phyloP scores from a whole-genome alignment of 2,329 filamentous ascomycete genomes.

The Phyllosticta capitalensis region DNA sequence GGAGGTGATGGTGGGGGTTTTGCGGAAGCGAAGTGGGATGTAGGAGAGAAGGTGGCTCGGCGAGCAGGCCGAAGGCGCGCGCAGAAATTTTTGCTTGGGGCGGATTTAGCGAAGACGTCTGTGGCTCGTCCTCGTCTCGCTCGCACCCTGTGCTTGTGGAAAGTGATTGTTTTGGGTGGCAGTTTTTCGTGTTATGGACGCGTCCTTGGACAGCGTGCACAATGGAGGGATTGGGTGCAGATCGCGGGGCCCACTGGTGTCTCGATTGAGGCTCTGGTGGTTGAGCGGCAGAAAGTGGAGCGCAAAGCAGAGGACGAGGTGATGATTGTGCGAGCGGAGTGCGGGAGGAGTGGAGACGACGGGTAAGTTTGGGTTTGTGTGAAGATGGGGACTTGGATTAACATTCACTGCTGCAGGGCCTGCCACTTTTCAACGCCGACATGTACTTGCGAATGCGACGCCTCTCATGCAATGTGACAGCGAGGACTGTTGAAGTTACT shows the following conservation, averaged over 20 bases:
- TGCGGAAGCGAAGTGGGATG: conserved; percentile 9
- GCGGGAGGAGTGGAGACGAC: not conserved
- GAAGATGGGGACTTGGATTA: not conserved
- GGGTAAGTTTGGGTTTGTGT: not conserved
- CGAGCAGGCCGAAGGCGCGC: conserved; percentile 4
- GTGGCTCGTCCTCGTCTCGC: not conserved
- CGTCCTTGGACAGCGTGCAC: not conserved
- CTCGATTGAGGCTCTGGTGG: not conserved
- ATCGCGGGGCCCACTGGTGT: not conserved
- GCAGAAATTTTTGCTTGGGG: conserved; percentile 9
- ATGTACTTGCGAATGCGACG: too few species aligned
- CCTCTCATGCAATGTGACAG: too few species aligned
- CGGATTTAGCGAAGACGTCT: conserved; percentile 7
- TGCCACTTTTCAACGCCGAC: too few species aligned
- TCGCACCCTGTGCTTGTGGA: not conserved
- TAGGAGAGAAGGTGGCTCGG: conserved; percentile 2
- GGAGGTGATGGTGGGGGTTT: not conserved
- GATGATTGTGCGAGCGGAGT: not conserved
- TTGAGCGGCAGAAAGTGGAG: conserved; percentile 7
- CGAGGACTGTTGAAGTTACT: too few species aligned
- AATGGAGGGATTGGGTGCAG: conserved; percentile 9
- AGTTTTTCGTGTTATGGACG: not conserved
- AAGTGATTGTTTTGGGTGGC: not conserved
- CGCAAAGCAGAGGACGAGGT: conserved; percentile 1
- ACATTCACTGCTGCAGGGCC: too few species aligned